A percentile compares a stretch with the other conserved stretches of the same genome.
Evolutionary conservation across 306 rosid species (phyloP).

Genomic region (Acacia melanoxylon): DNA sequence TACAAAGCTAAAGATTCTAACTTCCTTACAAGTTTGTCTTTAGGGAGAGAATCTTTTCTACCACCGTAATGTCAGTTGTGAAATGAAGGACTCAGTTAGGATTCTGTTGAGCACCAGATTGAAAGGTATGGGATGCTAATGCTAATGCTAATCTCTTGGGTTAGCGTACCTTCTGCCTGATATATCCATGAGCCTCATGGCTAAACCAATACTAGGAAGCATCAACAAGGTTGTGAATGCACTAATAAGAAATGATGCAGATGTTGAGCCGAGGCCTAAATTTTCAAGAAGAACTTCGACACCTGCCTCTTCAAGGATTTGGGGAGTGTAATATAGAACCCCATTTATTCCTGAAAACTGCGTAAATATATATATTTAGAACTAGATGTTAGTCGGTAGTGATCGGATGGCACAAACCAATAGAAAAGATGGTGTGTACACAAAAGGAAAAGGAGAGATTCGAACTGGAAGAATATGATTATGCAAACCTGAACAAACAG

Average conservation of each 20-base stretch:
- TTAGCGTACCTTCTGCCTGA: constrained; percentile 83
- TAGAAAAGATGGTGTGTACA: neutral
- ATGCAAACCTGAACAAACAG: neutral
- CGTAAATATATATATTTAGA: constrained; percentile 2
- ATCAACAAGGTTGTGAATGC: constrained; percentile 82
- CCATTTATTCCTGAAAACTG: constrained; percentile 96
- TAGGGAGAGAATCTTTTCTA: neutral
- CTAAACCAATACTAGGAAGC: constrained; percentile 96
- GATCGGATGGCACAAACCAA: neutral
- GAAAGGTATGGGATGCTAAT: neutral
- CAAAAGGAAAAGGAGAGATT: neutral
- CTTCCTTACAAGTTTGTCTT: neutral
- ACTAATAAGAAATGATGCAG: constrained; percentile 86
- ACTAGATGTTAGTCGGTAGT: neutral
- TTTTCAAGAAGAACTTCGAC: constrained; percentile 86
- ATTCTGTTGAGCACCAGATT: neutral
- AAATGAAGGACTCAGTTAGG: neutral
- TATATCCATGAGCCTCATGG: constrained; percentile 95
- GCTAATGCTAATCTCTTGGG: neutral
- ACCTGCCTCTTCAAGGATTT: constrained; percentile 96
- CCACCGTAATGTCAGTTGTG: neutral
- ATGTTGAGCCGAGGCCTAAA: constrained; percentile 74
- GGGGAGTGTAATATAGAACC: constrained; percentile 95
- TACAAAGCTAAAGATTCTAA: neutral
- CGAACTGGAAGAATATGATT: neutral